Evolutionary conservation across 2,329 filamentous ascomycete genomes (phyloP), one percentile per base, ranked within the genome.

Genomic region (Nakataea oryzae): DNA sequence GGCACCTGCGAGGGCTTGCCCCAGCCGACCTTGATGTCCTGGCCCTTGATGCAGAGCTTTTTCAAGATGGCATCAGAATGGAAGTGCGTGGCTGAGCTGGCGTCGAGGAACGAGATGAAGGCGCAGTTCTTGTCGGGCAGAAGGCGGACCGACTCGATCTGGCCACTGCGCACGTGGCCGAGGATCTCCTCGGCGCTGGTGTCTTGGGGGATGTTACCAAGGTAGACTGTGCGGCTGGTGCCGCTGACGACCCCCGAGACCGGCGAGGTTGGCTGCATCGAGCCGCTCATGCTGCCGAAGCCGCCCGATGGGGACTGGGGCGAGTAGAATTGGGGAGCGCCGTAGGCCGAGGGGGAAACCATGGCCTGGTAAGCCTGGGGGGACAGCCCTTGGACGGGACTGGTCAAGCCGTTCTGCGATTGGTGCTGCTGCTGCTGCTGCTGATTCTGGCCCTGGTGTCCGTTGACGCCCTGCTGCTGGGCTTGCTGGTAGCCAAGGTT

Each of bases 21-120:
- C 95, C 95, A 99, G 65, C 95, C 95, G 70, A 99, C 93, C 82
- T 99, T 99, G 81, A 99, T 97, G 74, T 99, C 95, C 79, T 97
- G 95, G 29, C 93, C 93, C 77, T 96, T 93, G 79, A 99, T 96
- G 70, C 93, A 93, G 73, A 99, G 86, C 83, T 97, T 99, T 83
- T 99, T 99, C 84, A 99, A 85, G 77, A 99, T 99, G 68, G 95
- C 95, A 81, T 99, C 95, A 26, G 95, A 99, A 81, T 99, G 95
- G 79, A 99, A 99, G 74, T 99, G 95, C 27, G 93, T 97, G 62
- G 95, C 95, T 32, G 95, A 97, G 78, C 93, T 96, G 70, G 93
- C 92, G 72, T 99, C 95, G 67, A 99, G 82, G 80, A 99, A 99
- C 9, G 95, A 99, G 73, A 99, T 97, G 81, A 99, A 99, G 63